Evolutionary conservation across 345 rosid genomes (phyloP).

Genomic region (Tarenaya hassleriana): DNA sequence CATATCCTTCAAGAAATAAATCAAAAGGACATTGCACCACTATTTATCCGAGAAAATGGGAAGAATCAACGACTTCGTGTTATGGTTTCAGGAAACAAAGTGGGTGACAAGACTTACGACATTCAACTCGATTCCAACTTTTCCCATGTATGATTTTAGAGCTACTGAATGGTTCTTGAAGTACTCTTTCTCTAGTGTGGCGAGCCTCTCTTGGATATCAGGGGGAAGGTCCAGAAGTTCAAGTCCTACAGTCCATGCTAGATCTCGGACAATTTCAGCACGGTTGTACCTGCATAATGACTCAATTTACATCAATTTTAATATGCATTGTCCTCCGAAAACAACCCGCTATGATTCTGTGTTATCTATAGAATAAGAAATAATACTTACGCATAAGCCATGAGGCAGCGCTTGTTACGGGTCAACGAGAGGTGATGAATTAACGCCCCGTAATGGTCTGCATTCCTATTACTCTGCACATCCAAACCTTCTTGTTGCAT

Average conservation of each 20-base stretch:
- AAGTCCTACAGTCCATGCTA: constrained; percentile 70
- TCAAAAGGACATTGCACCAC: background rate
- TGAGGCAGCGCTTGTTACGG: constrained; percentile 89
- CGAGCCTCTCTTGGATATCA: constrained; percentile 71
- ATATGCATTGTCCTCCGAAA: background rate
- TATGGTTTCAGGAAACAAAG: background rate
- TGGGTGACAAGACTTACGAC: constrained; percentile 44
- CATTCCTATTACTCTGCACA: constrained; percentile 68
- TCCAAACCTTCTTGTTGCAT: constrained; percentile 85
- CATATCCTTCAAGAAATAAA: constrained; percentile 57
- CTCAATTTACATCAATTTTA: background rate
- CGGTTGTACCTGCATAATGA: constrained; percentile 60
- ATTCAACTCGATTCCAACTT: constrained; percentile 63
- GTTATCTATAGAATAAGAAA: background rate
- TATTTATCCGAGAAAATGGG: background rate
- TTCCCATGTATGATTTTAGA: constrained; percentile 63
- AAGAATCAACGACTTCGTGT: background rate
- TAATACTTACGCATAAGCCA: constrained; percentile 73
- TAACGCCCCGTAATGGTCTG: constrained; percentile 83
- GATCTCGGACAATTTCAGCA: constrained; percentile 64
- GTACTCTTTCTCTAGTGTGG: constrained; percentile 56
- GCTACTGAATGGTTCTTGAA: constrained; percentile 59
- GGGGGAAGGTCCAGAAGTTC: constrained; percentile 63
- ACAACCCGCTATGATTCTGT: too few species aligned
- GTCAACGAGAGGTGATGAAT: constrained; percentile 76